Evolutionary conservation across 2,329 filamentous ascomycete genomes (phyloP).

Genomic region (Myriosclerotinia scirpicola): DNA sequence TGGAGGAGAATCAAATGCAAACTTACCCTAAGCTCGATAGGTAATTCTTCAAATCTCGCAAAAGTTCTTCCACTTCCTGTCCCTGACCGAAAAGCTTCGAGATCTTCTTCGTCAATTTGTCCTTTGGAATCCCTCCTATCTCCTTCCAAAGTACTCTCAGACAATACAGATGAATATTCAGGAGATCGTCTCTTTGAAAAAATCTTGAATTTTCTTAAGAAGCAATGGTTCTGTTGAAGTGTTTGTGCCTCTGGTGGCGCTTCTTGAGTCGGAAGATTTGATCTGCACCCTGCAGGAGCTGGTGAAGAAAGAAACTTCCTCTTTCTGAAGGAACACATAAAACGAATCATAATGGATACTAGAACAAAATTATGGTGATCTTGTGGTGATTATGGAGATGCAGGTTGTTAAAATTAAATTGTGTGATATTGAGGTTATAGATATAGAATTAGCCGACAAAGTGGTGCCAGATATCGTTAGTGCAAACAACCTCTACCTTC

Average conservation of each 20-base stretch:
- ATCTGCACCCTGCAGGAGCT: no score
- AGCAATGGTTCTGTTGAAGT: not conserved
- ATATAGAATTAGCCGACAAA: not conserved
- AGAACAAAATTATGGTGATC: not conserved
- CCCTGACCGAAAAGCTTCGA: not conserved
- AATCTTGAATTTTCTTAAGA: not conserved
- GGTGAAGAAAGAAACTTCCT: not conserved
- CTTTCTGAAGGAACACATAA: not conserved
- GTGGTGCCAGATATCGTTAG: not conserved
- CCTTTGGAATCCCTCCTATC: not conserved
- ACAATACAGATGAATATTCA: not conserved
- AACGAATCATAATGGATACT: not conserved
- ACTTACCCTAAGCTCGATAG: not conserved
- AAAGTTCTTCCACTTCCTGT: not conserved
- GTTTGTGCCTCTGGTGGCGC: not conserved
- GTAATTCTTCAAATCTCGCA: not conserved
- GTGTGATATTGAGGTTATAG: not conserved
- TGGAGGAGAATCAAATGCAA: fast-evolving
- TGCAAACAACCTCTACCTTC: not conserved
- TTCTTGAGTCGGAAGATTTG: not conserved
- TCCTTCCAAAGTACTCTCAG: not conserved
- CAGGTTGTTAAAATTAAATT: not conserved
- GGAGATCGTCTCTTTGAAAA: not conserved
- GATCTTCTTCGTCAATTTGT: not conserved
- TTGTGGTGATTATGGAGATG: not conserved